Evolutionary conservation across 805 yeast species (phyloP), one percentile per base, ranked within the genome.

Genomic region (Metschnikowia orientalis): DNA sequence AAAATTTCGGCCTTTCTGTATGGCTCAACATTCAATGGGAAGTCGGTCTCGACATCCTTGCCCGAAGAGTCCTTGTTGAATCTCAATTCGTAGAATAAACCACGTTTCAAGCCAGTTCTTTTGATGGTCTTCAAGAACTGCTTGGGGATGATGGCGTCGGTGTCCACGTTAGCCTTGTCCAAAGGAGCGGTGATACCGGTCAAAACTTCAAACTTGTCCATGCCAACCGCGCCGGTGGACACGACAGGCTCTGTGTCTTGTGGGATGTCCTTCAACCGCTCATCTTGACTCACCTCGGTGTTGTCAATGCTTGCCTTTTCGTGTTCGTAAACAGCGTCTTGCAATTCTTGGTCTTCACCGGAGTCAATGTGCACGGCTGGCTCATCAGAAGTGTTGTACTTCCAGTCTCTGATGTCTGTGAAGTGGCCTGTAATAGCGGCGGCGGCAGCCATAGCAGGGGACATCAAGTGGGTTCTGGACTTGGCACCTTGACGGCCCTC

Each of bases 401-500:
- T 67, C 59, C 74, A 85, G 35, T 85, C 81, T 65, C 98, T 81
- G 50, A 89, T 89, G 57, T 92, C 98, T 28, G 84, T 74, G 52
- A 92, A 80, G 54, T 81, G 87, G 47, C 98, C 98, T 36, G 73
- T 75, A 48, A 92, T 80, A 51, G 89, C 96, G 12, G 98, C 97
- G 13, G 97, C 97, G 19, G 98, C 98, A 29, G 98, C 98, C 98
- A 92, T 92, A 14, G 95, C 95, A 23, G 98, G 98, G 9, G 96
- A 86, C 95, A 90, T 87, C 57, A 92, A 75, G 59, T 92, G 98
- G 12, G 98, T 92, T 69, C 98, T 79, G 11, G 96, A 87, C 40
- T 67, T 68, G 32, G 96, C 95, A 67, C 98, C 98, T 72, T 92
- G 98, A 66, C 98, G 89, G 52, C 98, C 98, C 63, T 90, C 97